These are phyloP conservation scores for Musa beccarii DNA, from an alignment of 176 grass and related monocot genomes.

Conservation along the genomic window DNA sequence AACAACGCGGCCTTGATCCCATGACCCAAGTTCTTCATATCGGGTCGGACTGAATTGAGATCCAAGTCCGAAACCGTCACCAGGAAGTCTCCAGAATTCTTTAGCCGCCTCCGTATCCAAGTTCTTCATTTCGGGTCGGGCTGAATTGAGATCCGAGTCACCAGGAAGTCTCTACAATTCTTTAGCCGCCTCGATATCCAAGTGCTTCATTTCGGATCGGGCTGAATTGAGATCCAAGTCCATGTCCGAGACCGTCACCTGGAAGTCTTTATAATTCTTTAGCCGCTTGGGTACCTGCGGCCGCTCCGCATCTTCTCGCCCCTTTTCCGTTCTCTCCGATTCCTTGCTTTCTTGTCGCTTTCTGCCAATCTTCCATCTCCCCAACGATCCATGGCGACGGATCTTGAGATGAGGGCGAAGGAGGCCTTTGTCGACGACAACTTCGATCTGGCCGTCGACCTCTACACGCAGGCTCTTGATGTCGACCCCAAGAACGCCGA, in stretches of 20 bases:
- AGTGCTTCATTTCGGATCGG: background rate
- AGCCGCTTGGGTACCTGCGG: background rate
- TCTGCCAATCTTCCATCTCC: background rate
- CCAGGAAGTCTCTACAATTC: background rate
- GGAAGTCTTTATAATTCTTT: background rate
- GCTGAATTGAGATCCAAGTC: background rate
- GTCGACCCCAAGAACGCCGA: constrained; percentile 7
- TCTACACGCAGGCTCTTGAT: constrained; percentile 1
- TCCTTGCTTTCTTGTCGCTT: background rate
- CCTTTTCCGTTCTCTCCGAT: background rate
- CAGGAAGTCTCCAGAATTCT: background rate
- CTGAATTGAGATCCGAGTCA: background rate
- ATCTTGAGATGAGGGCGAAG: background rate
- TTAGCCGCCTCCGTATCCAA: background rate
- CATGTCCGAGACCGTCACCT: background rate
- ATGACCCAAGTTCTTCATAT: background rate
- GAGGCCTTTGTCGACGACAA: constrained; percentile 11
- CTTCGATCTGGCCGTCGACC: constrained; percentile 1
- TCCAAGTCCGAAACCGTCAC: background rate
- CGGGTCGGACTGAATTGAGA: background rate
- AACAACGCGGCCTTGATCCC: background rate
- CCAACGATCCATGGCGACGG: constrained; percentile 1
- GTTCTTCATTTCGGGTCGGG: background rate
- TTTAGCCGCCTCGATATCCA: background rate
- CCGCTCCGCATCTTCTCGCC: background rate